Conservation (phyloP, 2,329 filamentous ascomycete genomes). For the Rutstroemia sp. region DNA sequence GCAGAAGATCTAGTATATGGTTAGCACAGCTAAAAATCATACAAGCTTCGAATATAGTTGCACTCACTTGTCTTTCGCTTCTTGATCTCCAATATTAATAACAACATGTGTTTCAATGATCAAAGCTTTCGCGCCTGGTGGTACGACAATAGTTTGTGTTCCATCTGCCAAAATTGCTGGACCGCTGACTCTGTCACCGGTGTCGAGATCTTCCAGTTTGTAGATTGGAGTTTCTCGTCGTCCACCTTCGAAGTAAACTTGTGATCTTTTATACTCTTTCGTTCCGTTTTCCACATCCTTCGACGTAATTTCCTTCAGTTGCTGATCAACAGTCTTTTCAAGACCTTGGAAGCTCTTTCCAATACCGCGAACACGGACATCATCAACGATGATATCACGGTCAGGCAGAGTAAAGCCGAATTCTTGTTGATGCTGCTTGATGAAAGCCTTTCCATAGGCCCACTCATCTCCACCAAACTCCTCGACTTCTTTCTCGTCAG, state of each 20-base stretch:
- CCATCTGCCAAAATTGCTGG: slow-evolving; percentile 11
- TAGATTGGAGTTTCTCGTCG: slow-evolving; percentile 73
- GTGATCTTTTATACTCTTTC: slow-evolving; percentile 57
- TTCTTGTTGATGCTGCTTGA: slow-evolving; percentile 82
- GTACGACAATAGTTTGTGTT: slow-evolving; percentile 39
- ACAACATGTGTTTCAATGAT: slow-evolving; percentile 83
- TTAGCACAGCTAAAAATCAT: not conserved
- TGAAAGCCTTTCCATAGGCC: slow-evolving; percentile 78
- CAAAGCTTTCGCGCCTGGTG: slow-evolving; percentile 67
- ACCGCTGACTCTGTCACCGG: slow-evolving; percentile 5
- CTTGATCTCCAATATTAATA: slow-evolving; percentile 66
- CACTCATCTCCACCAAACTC: slow-evolving; percentile 61
- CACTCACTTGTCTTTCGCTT: slow-evolving; percentile 35
- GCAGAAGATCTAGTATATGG: not conserved
- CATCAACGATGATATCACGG: slow-evolving; percentile 82
- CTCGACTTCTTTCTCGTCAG: slow-evolving; percentile 52
- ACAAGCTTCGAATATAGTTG: not conserved
- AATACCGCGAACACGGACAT: slow-evolving; percentile 81
- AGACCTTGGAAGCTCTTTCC: slow-evolving; percentile 78
- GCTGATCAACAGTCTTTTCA: slow-evolving; percentile 77
- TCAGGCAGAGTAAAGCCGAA: slow-evolving; percentile 86
- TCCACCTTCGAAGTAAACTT: slow-evolving; percentile 81
- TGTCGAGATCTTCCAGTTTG: slow-evolving; percentile 65
- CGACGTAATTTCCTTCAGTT: slow-evolving; percentile 62
- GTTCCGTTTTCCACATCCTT: slow-evolving; percentile 36